phyloP scores from a whole-genome alignment of 192 early-diverging fungal genomes.

The Backusella tuberculispora region DNA sequence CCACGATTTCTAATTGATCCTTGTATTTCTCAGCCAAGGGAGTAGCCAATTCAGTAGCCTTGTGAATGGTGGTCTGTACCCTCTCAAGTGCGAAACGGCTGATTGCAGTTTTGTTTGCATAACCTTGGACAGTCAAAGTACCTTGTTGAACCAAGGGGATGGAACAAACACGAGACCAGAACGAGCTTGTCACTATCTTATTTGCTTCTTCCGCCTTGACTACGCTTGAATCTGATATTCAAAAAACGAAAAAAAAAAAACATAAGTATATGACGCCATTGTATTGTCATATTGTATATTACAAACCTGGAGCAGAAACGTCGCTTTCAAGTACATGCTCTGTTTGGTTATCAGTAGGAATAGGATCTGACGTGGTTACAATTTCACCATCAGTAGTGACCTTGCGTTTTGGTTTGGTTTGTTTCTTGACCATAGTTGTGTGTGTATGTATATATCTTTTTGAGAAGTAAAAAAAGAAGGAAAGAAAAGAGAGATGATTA shows the following conservation, averaged over 20 bases:
- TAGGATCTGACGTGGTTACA: background rate
- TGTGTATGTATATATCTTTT: too few relatives aligned
- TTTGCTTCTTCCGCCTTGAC: slow-evolving; percentile 11
- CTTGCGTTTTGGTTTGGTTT: background rate
- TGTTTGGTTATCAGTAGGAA: background rate
- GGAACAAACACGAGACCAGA: slow-evolving; percentile 35
- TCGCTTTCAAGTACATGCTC: slow-evolving; percentile 1
- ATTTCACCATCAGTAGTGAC: background rate
- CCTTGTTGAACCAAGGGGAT: slow-evolving; percentile 41
- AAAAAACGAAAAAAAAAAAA: background rate
- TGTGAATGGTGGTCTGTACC: slow-evolving; percentile 35
- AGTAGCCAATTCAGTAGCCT: slow-evolving; percentile 26
- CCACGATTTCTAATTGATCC: slow-evolving; percentile 56
- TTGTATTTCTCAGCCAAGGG: slow-evolving; percentile 52
- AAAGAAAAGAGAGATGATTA: background rate
- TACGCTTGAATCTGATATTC: slow-evolving; percentile 21
- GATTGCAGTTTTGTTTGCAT: slow-evolving; percentile 34
- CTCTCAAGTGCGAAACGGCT: slow-evolving; percentile 36
- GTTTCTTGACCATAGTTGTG: background rate
- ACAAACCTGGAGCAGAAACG: background rate
- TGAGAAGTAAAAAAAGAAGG: background rate
- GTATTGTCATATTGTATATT: background rate
- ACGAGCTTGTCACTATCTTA: slow-evolving; percentile 24
- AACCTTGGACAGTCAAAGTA: slow-evolving; percentile 24
- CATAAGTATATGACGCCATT: background rate